Conservation (phyloP, 257 asterid genomes). For the Eustoma russellianum region DNA sequence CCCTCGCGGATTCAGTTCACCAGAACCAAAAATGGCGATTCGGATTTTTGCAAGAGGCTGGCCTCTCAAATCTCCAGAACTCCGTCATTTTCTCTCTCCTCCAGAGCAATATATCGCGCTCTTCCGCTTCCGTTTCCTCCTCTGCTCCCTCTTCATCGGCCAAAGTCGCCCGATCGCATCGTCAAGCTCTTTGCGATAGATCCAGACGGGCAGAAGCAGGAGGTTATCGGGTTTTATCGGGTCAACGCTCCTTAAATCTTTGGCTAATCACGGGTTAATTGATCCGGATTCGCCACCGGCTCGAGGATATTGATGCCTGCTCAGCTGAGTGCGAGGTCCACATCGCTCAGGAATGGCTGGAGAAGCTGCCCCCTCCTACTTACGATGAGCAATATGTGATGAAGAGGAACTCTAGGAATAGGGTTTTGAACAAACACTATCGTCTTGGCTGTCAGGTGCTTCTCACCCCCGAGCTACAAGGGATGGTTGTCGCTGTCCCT, state of each 20-base stretch:
- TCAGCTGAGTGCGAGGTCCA: conserved; percentile 99
- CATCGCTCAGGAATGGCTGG: conserved; percentile 97
- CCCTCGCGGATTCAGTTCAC: conserved; percentile 4
- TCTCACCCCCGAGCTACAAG: conserved; percentile 37
- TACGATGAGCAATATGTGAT: conserved; percentile 43
- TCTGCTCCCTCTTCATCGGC: conserved; percentile 41
- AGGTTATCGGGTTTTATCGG: conserved; percentile 64
- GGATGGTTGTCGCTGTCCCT: conserved; percentile 39
- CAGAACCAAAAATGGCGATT: conserved; percentile 21
- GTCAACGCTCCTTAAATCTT: conserved; percentile 84
- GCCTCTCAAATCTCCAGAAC: conserved; percentile 24
- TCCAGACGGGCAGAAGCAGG: conserved; percentile 61
- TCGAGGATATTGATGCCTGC: conserved; percentile 91
- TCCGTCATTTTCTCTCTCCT: conserved; percentile 20
- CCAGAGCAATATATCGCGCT: conserved; percentile 19
- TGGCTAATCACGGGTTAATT: conserved; percentile 61
- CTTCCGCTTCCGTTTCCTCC: conserved; percentile 17
- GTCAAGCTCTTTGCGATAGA: conserved; percentile 73
- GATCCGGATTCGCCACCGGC: conserved; percentile 94
- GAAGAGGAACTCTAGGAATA: conserved; percentile 49
- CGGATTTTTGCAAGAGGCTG: conserved; percentile 27
- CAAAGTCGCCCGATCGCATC: conserved; percentile 87
- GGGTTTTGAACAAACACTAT: conserved; percentile 39
- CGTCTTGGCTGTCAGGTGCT: conserved; percentile 43
- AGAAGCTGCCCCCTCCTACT: conserved; percentile 68